Base-by-base conservation (phyloP, 768 basidiomycete species). In the Boletus eberwhitei region DNA sequence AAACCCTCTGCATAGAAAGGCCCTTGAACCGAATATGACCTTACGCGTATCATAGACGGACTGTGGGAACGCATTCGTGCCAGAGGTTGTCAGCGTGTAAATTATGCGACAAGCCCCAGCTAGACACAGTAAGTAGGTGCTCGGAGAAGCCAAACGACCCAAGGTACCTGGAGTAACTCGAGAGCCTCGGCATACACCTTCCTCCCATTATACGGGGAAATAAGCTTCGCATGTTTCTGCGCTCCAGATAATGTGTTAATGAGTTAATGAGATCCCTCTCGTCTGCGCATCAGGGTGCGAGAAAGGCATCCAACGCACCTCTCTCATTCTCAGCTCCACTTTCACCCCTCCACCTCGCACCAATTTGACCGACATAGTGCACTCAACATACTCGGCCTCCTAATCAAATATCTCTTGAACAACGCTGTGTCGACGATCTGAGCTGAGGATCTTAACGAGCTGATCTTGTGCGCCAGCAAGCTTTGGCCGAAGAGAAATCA, bases 331-430 rank as follows among this genome's bases (percentile, higher is more conserved):
- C 2, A 26, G 24, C 24, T 26, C 24, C 24, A n/a, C 93, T 68
- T 99, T 94, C 1, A 95, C 91, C 63, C 90, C 5, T 84, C 85
- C 1, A 98, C 94, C 65, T 98, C 97, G 70, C 96, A 98, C 93
- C 94, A 99, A 70, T 97, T 98, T 3, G 91, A 83, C 24, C 96
- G 81, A 71, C 96, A 98, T 47, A 98, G 71, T 31, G 91, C 84
- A 0, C 91, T 93, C 11, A 98, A 74, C 53, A 99, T 73, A 13
- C 79, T 81, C 0, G 96, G 93, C 40, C 88, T 77, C 39, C 88
- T 86, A 21, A 91, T 78, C 21, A 98, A 74, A 69, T 96, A 97
- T 3, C 88, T 86, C 72, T 97, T 96, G 73, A 98, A 94, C 59
- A 98, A 73, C 9, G 91, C 95, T 1, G 97, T 98, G 64, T 98